Evolutionary conservation across 345 rosid genomes (phyloP).

Genomic region (Eucalyptus brandiana): DNA sequence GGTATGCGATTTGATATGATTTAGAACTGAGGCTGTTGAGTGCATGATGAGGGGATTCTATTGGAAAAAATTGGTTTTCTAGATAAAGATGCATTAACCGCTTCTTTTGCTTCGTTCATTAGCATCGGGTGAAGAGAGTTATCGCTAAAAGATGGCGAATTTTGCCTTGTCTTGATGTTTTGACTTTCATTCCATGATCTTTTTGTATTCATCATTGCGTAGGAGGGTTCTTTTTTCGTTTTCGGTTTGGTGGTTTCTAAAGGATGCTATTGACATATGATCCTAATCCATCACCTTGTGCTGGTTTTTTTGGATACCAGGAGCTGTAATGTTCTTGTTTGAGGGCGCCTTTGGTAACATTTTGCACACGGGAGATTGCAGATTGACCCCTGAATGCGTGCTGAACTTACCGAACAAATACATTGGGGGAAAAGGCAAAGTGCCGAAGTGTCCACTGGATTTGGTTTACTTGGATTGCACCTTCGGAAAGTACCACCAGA

Average conservation of each 20-base stretch:
- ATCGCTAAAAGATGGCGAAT: not conserved
- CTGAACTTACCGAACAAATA: conserved; percentile 48
- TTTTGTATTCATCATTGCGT: not conserved
- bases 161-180: not conserved
- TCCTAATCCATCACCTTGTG: not conserved
- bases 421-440: conserved; percentile 28
- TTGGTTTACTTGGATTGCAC: conserved; percentile 82
- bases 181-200: not conserved
- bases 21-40: not conserved
- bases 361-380: conserved; percentile 90
- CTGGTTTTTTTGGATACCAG: conserved; percentile 23
- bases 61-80: not conserved
- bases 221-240: not conserved
- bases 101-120: not conserved
- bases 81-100: not conserved
- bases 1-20: conserved; percentile 3
- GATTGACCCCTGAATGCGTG: conserved; percentile 61
- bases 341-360: conserved; percentile 80
- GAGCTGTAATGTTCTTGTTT: conserved; percentile 94
- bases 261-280: conserved; percentile 5
- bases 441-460: conserved; percentile 47
- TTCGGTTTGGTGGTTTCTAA: not conserved
- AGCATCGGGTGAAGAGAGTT: not conserved
- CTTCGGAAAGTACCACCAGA: conserved; percentile 49
- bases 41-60: not conserved